Evolutionary conservation across 257 asterid genomes (phyloP).

Genomic region (Ballota nigra): DNA sequence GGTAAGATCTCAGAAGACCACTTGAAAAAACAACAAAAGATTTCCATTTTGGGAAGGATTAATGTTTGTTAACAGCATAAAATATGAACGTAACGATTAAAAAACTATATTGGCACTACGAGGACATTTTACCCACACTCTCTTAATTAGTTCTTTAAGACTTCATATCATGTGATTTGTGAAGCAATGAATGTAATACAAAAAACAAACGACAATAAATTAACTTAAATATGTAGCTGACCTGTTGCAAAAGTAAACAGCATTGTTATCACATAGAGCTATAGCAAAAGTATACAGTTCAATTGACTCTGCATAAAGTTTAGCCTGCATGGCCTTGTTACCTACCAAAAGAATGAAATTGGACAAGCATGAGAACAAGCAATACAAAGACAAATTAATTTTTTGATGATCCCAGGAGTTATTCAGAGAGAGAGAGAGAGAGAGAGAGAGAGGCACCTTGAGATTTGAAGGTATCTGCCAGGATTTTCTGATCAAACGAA

Average conservation of each 20-base stretch:
- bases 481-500: conserved; percentile 44
- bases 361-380: conserved; percentile 13
- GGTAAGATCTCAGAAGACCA: conserved; percentile 17
- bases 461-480: conserved; percentile 77
- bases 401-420: neutral
- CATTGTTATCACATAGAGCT: conserved; percentile 68
- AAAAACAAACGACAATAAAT: neutral
- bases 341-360: conserved; percentile 35
- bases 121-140: conserved; percentile 5
- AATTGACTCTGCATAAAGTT: conserved; percentile 55
- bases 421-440: neutral
- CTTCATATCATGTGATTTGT: neutral
- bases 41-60: neutral
- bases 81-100: conserved; percentile 13
- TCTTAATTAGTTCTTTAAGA: neutral
- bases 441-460: conserved; percentile 48
- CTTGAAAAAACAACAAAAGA: neutral
- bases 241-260: conserved; percentile 90
- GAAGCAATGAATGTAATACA: conserved; percentile 1
- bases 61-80: neutral
- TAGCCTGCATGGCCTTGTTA: conserved; percentile 78
- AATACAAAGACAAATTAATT: neutral
- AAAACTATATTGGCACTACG: neutral
- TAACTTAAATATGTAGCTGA: conserved; percentile 23
- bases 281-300: conserved; percentile 77